A percentile compares a stretch with the other conserved stretches of the same genome.
These are phyloP conservation scores for Dryas drummondii DNA, from an alignment of 306 rosid genomes.

Conservation along the genomic window DNA sequence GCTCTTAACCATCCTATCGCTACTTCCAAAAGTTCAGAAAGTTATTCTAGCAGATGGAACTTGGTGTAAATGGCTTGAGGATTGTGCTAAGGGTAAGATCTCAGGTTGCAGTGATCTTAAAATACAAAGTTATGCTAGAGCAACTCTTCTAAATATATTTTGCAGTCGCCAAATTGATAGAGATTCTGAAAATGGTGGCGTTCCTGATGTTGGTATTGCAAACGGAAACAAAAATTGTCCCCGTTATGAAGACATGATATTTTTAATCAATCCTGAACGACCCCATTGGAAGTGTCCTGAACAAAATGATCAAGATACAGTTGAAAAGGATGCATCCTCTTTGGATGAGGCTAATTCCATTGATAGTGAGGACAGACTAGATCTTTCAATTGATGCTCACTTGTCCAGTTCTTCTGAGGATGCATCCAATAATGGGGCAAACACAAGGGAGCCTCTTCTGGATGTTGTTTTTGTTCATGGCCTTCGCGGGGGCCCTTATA, in stretches of 20 bases:
- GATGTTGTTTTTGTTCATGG: constrained; percentile 95
- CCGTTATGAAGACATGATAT: constrained; percentile 69
- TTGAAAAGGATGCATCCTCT: constrained; percentile 32
- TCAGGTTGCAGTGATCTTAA: constrained; percentile 90
- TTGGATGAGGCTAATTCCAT: constrained; percentile 22
- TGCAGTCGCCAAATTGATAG: constrained; percentile 40
- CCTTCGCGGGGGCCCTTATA: constrained; percentile 89
- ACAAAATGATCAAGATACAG: constrained; percentile 33
- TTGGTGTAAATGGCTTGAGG: constrained; percentile 88
- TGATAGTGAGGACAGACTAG: constrained; percentile 35
- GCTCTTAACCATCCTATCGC: constrained; percentile 82
- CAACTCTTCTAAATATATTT: constrained; percentile 64
- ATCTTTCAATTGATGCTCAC: constrained; percentile 34
- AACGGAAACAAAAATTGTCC: constrained; percentile 54
- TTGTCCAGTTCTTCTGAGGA: constrained; percentile 39
- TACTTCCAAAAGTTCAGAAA: constrained; percentile 72
- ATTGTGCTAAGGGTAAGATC: constrained; percentile 82
- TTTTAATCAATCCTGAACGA: constrained; percentile 79
- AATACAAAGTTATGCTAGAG: constrained; percentile 86
- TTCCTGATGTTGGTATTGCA: constrained; percentile 36
- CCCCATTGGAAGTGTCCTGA: constrained; percentile 79
- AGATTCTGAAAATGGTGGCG: constrained; percentile 40
- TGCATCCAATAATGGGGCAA: constrained; percentile 33
- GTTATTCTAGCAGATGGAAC: constrained; percentile 55
- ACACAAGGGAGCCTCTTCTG: constrained; percentile 33